Evolutionary conservation across 768 basidiomycete genomes (phyloP), one percentile per base, ranked within the genome.

Genomic region (Xerocomellus dryophilus): DNA sequence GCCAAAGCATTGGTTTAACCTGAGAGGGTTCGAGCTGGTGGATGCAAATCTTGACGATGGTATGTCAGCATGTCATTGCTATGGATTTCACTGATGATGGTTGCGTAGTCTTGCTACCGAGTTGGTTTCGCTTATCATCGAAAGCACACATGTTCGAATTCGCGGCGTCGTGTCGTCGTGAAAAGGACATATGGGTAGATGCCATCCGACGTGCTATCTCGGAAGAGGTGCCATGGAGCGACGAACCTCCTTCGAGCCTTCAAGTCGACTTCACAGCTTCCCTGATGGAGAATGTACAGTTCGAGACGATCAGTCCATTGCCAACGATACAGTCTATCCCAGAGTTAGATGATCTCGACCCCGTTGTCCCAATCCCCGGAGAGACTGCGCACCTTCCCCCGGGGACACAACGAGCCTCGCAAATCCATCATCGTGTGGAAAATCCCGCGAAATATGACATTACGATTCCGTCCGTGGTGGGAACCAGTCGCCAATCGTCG

Each of bases 101-200:
- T 52, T 41, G 34, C 43, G 10, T 61, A 97, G 94, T 84, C 42
- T 76, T 87, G 58, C 75, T 98, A 7, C 87, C 93, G 12, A 88
- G 84, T 63, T 86, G 86, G 41, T 90, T 98, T 70, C 85, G 88
- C 46, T 73, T 97, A 15, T 81, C 78, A 10, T 80, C 78, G 41
- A 78, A 77, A 49, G 84, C 85, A 7, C 85, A 90, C 63, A 79
- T 83, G 53, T 88, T 96, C 61, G 93, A 97, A 66, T 73, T 98
- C 29, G 91, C 91, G 7, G 90, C 91, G 0, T 82, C 91, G 15
- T 95, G 93, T 67, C 79, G 74, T 62, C 79, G 76, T 34, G 96
- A 98, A 72, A 95, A 93, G 73, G 81, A 83, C 25, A 75, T 88
- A n/a, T 98, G 96, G 96, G 73, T 94, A 50, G 72, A 75, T 31